Base-by-base conservation (phyloP, 179 eudicot genomes). In the Silene noctiflora region DNA sequence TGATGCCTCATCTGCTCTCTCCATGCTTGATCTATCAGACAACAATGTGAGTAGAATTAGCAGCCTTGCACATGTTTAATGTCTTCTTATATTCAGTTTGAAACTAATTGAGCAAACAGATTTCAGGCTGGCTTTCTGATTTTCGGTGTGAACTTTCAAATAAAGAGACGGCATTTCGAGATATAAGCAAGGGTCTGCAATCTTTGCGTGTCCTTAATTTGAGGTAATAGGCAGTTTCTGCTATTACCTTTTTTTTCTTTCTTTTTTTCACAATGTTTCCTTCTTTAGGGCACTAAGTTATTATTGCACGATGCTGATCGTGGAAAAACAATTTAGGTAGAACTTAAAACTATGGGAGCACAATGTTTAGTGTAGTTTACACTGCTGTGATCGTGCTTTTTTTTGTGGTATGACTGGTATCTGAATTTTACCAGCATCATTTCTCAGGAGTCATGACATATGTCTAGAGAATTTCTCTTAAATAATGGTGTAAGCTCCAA, bases 111-210 rank as follows among this genome's bases (percentile, higher is more conserved):
- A 53, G 27, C 65, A 58, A 80, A 16, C 91, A 93, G 99, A 93
- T 89, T 63, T 81, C 97, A 76, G 99, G 96, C 51, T 95, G 91
- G 85, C 89, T 95, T 72, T 86, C 89, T 71, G 88, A 81, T 82
- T 84, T 88, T 79, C 82, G 72, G 48, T 75, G 84, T 75, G 84
- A 82, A 74, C 70, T 84, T 33, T 70, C 83, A 56, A 72, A 76
- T 78, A 76, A 76, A 75, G 53, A 81, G 20, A 65, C 75, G 55
- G 29, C 75, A 10, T 73, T 81, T 77, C 74, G 20, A 66, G 86
- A 77, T 65, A 76, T 55, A 35, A 79, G 81, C 82, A 92, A 85
- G 79, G 84, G 88, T 58, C 81, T 93, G 84, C 83, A 81, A 63
- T 88, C 92, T 71, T 70, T 95, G 72, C 76, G 84, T 46, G 84